Evolutionary conservation across 768 basidiomycete species (phyloP).

Genomic region (Cystobasidium ongulense): DNA sequence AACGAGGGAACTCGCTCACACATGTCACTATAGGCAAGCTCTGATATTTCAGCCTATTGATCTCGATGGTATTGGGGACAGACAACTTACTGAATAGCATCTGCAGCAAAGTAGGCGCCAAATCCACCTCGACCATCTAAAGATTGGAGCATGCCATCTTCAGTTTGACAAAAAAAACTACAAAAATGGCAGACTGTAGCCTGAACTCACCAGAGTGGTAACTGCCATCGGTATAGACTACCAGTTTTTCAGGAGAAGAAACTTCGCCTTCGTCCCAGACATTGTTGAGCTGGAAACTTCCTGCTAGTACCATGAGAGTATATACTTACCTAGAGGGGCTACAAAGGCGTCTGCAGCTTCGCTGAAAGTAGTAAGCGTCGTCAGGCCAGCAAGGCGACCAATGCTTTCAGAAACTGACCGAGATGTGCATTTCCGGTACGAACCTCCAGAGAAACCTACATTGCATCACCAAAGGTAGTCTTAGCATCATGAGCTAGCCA

Average conservation of each 20-base stretch:
- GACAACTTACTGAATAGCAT: background rate
- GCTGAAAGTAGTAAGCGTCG: background rate
- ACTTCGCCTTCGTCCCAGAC: background rate
- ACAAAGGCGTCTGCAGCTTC: background rate
- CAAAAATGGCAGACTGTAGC: background rate
- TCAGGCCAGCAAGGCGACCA: background rate
- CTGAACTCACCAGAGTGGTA: background rate
- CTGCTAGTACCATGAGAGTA: too few relatives aligned
- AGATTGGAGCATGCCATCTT: background rate
- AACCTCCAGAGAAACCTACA: background rate
- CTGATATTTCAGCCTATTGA: background rate
- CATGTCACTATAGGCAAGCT: background rate
- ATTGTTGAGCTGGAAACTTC: too few relatives aligned
- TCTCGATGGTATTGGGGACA: background rate
- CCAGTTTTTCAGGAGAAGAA: background rate
- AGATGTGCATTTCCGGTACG: background rate
- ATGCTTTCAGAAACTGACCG: background rate
- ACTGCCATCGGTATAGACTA: conserved; percentile 9
- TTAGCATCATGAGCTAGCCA: background rate
- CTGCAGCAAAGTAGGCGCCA: conserved; percentile 1
- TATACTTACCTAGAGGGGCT: background rate
- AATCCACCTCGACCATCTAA: background rate
- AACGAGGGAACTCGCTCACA: background rate
- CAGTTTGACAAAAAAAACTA: background rate
- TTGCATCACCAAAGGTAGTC: background rate